Evolutionary conservation across 2,329 filamentous ascomycete species (phyloP), one percentile per base, ranked within the genome.

Genomic region (Talaromyces sp.): DNA sequence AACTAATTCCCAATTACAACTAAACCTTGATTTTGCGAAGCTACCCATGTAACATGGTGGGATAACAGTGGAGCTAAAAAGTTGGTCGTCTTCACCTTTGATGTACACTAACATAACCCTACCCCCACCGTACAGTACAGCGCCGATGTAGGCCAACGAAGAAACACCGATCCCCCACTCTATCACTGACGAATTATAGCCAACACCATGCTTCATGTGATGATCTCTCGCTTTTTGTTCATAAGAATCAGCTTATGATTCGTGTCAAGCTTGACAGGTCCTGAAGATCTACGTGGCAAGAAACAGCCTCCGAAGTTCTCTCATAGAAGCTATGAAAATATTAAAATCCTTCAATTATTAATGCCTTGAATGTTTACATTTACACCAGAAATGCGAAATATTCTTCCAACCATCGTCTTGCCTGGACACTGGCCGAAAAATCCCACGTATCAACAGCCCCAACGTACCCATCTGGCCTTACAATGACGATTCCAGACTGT

Each of bases 391-490:
- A 43, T 41, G n/a, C 22, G 9, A 58, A 58, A 41, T 58, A 58
- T 11, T 58, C 56, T 13, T 58, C 56, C 43, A 58, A 24, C 56
- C 56, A 41, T 35, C 22, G n/a, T 16, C 19, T 35, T 27, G 56
- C 56, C 56, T 24, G 22, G n/a, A 24, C 11, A 8, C 56, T 35
- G 9, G 33, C 56, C 11, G 37, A 37, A 14, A 41, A 11, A 16
- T 41, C 56, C 56, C 56, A 58, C 33, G 35, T 19, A 31, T 58
- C 37, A 24, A 61, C 39, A 33, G 59, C 59, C 27, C 59, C 59
- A 41, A 61, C 33, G 22, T 61, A 61, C 3, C 59, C 47, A 39
- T 61, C 59, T 50, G 59, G 59, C 33, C 59, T 27, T 39, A 61
- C 41, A 48, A 61, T 50, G 7, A 61, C 47, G 16, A 61, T 58